Evolutionary conservation across 768 basidiomycete genomes (phyloP).

Genomic region (Lentinula edodes): DNA sequence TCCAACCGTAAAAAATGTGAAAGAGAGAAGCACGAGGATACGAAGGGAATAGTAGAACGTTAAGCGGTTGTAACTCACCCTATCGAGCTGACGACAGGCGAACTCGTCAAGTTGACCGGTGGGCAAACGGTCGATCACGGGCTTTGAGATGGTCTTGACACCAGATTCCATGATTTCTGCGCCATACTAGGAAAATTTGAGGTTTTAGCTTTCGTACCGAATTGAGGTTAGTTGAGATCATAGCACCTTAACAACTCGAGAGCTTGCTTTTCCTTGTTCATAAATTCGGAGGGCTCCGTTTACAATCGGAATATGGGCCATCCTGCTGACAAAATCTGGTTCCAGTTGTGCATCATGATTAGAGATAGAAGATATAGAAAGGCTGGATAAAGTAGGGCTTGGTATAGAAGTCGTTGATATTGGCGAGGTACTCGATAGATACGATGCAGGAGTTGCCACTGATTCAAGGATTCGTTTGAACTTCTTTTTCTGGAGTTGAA

Average conservation of each 20-base stretch:
- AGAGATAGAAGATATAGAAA: neutral
- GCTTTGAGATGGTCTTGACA: constrained; percentile 73
- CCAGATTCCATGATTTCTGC: constrained; percentile 85
- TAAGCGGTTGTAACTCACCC: constrained; percentile 40
- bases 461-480: neutral
- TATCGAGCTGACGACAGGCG: constrained; percentile 82
- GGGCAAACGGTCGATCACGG: constrained; percentile 75
- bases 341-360: constrained; percentile 1
- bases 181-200: constrained; percentile 53
- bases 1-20: neutral
- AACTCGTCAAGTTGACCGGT: constrained; percentile 80
- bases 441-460: constrained; percentile 6
- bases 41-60: neutral
- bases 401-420: constrained; percentile 12
- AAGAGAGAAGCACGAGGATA: neutral
- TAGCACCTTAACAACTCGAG: constrained; percentile 77
- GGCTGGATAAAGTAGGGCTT: constrained; percentile 31
- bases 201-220: constrained; percentile 6
- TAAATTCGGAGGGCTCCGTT: constrained; percentile 69
- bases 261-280: constrained; percentile 79
- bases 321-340: constrained; percentile 44
- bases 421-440: constrained; percentile 10
- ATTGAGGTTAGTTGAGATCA: neutral
- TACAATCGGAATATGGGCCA: constrained; percentile 68
- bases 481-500: neutral